Evolutionary conservation across 257 asterid genomes (phyloP), one percentile per base, ranked within the genome.

Genomic region (Knoxia roxburghii): DNA sequence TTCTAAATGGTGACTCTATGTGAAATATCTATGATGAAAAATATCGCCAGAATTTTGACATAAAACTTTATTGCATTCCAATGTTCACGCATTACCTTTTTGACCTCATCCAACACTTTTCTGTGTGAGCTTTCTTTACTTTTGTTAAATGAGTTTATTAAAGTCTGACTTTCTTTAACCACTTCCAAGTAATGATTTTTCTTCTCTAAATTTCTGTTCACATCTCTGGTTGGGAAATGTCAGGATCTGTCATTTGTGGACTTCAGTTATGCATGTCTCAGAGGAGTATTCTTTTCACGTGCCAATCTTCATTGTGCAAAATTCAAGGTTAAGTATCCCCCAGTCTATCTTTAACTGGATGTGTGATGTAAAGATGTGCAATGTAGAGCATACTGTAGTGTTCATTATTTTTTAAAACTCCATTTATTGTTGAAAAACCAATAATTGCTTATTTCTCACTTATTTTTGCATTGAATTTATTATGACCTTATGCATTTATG

Each of bases 251-350:
- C 97, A 60, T 75, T 37, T 79, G 98, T 87, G 77, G 98, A 92
- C 83, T 92, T 92, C 86, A 89, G 98, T 72, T 89, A 83, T 78
- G 97, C 98, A 65, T 83, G 91, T 61, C 85, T 92, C n/a, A 87
- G 81, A 61, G 82, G 71, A 50, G 96, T 87, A 52, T 87, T 92
- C 85, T 89, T 92, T 74, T 92, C 97, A 67, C 93, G 96, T 67
- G 95, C 98, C 65, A 84, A 89, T 80, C 98, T 91, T 72, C 98
- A 91, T 64, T 79, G 89, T 70, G 96, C 98, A 46, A 89, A 91
- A 75, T 91, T 91, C 81, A 84, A 76, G 86, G 97, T 87, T 78
- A n/a, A 71, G 76, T 66, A 49, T 72, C 72, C 75, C 63, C 54
- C 35, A 23, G 49, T 17, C 49, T 1, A 14, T 14, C 43, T 50